Evolutionary conservation across 805 yeast species (phyloP), one percentile per base, ranked within the genome.

Genomic region (Nematodospora valgi): DNA sequence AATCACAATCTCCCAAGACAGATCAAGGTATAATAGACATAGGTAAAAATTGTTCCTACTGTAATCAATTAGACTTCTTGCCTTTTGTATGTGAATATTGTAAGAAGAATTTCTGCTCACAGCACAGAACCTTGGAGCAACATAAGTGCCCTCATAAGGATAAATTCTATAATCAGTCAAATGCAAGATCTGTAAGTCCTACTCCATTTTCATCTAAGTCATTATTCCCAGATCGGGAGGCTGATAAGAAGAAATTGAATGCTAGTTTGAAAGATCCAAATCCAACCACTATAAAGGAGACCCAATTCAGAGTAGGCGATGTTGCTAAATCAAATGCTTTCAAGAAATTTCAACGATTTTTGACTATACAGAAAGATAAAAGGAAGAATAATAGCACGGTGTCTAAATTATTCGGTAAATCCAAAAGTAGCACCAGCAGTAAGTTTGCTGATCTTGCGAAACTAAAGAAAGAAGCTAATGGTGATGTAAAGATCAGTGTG

Each of bases 71-170:
- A 5, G 85, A 79, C 49, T 79, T 78, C 43, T 56, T 79, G 19
- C 85, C 85, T 12, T 78, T 68, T 48, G 54, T 53, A 12, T 79
- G 85, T 49, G 71, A 69, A 27, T 64, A 61, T 34, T 74, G 80
- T 47, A 48, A 64, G 8, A 44, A 49, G 16, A 55, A 64, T 2
- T 78, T 52, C 46, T 78, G 85, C 47, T 60, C 70, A 7, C 66
- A 69, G 27, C 85, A 78, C 48, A 47, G 80, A 28, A 47, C 51
- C 11, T 39, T 52, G 22, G 64, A 53, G 2, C 49, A 45, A 25
- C 70, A 60, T 41, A 47, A 56, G 13, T 67, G 73, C 45, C 41
- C 48, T 9, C 54, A 54, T 32, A 39, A 32, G 23, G 23, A 38
- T 14, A 34, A 34, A 22, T 37, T 33, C 19, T 11, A 16, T 21